These are phyloP conservation scores for Syzygium oleosum DNA, from an alignment of 345 rosid genomes.

Conservation along the genomic window DNA sequence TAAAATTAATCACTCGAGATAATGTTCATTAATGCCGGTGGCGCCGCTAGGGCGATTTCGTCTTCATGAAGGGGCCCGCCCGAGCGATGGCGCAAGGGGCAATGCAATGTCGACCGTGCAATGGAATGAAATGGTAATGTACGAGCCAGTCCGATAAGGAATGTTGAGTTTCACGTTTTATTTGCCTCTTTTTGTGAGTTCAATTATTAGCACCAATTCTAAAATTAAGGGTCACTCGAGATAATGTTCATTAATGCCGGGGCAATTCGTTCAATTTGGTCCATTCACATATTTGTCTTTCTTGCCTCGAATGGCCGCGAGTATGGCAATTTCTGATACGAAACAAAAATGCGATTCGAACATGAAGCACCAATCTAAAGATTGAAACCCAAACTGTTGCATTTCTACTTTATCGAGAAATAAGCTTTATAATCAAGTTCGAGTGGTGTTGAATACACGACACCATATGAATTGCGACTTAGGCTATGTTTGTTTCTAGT, in stretches of 20 bases:
- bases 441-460: too few species aligned
- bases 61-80: too few species aligned
- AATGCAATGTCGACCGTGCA: not conserved
- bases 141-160: accelerated
- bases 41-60: too few species aligned
- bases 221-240: not conserved
- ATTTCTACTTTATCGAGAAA: not conserved
- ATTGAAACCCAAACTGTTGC: not conserved
- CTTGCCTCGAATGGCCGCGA: not conserved
- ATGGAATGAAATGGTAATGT: accelerated
- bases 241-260: not conserved
- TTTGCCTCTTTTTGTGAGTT: not conserved
- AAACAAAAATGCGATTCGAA: too few species aligned
- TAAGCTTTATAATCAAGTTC: not conserved
- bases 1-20: not conserved
- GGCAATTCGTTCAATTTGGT: not conserved
- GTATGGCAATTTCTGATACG: not conserved
- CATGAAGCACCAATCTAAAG: not conserved
- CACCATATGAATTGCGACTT: too few species aligned
- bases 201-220: not conserved
- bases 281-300: not conserved
- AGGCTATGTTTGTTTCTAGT: too few species aligned
- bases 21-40: not conserved
- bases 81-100: not conserved
- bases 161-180: not conserved